A percentile compares a stretch with the other conserved stretches of the same genome.
These are phyloP conservation scores for Phytophthora pisi DNA, from an alignment of 352 stramenopile genomes.

Conservation along the genomic window DNA sequence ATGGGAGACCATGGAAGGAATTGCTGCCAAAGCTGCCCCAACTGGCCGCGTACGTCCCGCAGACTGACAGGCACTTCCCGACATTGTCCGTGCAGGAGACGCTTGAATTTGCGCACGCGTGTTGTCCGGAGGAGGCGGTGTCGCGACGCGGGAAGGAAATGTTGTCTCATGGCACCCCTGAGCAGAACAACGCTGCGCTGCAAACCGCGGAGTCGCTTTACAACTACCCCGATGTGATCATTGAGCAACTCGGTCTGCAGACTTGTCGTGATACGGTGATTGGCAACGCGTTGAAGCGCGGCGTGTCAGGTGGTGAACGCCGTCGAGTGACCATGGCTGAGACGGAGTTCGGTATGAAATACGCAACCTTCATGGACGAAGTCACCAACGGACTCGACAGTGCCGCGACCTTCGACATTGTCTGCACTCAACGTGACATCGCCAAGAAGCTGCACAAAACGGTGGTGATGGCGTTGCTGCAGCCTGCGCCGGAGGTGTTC, in stretches of 20 bases:
- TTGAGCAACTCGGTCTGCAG: constrained; percentile 36
- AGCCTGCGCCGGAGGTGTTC: constrained; percentile 91
- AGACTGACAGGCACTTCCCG: constrained; percentile 36
- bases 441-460: constrained; percentile 49
- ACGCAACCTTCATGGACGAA: constrained; percentile 82
- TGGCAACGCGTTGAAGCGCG: constrained; percentile 39
- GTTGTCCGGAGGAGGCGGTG: constrained; percentile 38
- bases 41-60: constrained; percentile 28
- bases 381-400: constrained; percentile 91
- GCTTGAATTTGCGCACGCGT: constrained; percentile 34
- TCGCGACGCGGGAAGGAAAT: constrained; percentile 60
- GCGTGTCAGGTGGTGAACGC: constrained; percentile 67
- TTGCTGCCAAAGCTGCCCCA: constrained; percentile 25
- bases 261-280: constrained; percentile 36
- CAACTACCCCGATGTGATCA: constrained; percentile 28
- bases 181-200: constrained; percentile 27
- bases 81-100: constrained; percentile 39
- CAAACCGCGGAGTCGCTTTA: constrained; percentile 9
- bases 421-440: constrained; percentile 43
- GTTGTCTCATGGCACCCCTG: constrained; percentile 30
- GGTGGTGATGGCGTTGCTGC: constrained; percentile 71
- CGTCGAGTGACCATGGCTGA: constrained; percentile 51
- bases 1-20: constrained; percentile 21
- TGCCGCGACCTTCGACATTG: constrained; percentile 89
- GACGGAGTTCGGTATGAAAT: constrained; percentile 46